A percentile compares a stretch with the other conserved stretches of the same genome.
phyloP scores from a whole-genome alignment of 2,329 filamentous ascomycete genomes.

The Phaeosphaeria sp. region DNA sequence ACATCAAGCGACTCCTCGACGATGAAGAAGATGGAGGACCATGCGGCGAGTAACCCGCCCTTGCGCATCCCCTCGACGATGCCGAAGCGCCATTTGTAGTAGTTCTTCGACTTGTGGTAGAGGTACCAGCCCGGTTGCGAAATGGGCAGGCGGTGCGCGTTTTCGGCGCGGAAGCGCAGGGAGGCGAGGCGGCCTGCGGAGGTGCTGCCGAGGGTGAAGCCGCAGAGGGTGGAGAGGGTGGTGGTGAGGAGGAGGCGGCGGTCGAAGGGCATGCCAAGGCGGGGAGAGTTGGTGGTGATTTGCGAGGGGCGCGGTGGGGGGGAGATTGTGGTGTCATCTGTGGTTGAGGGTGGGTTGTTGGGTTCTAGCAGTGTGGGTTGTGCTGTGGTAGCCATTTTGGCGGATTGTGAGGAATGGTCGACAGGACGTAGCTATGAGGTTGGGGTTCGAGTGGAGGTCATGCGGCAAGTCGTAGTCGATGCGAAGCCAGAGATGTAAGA shows the following conservation, averaged over 20 bases:
- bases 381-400: slow-evolving; percentile 7
- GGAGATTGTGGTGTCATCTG: background rate
- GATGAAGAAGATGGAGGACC: slow-evolving; percentile 77
- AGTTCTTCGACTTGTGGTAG: slow-evolving; percentile 99
- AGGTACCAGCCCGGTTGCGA: slow-evolving; percentile 90
- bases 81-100: slow-evolving; percentile 79
- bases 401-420: background rate
- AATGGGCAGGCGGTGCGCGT: slow-evolving; percentile 89
- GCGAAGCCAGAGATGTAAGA: no score
- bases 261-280: slow-evolving; percentile 69
- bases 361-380: background rate
- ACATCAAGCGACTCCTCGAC: slow-evolving; percentile 87
- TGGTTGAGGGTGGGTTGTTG: background rate
- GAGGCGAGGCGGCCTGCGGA: slow-evolving; percentile 77
- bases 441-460: background rate
- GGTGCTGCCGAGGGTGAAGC: slow-evolving; percentile 72
- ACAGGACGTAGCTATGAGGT: background rate
- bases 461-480: background rate
- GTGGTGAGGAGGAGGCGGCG: slow-evolving; percentile 72
- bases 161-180: slow-evolving; percentile 90
- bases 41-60: slow-evolving; percentile 72
- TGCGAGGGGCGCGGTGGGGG: slow-evolving; percentile 6
- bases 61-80: slow-evolving; percentile 80
- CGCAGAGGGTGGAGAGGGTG: slow-evolving; percentile 69
- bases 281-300: slow-evolving; percentile 25